phyloP scores from a whole-genome alignment of 345 rosid species.

The Gossypioides kirkii region DNA sequence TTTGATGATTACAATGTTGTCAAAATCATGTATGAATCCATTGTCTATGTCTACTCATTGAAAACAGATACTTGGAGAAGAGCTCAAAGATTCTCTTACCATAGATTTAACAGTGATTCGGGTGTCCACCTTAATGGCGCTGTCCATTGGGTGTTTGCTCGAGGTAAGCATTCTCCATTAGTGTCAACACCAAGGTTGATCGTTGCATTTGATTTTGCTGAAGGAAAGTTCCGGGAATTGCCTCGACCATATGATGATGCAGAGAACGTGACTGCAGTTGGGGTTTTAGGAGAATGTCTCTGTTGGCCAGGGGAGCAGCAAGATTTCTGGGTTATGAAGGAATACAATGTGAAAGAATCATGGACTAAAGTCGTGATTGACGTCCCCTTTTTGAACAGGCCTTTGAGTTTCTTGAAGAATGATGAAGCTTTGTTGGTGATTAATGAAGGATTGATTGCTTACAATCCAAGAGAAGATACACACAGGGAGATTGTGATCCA shows the following conservation, averaged over 20 bases:
- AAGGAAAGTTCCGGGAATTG: not conserved
- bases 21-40: not conserved
- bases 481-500: not conserved
- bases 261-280: not conserved
- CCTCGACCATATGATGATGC: not conserved
- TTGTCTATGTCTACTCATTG: not conserved
- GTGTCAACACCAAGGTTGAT: not conserved
- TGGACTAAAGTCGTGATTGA: not conserved
- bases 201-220: not conserved
- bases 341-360: not conserved
- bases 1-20: not conserved
- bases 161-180: not conserved
- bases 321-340: constrained; percentile 1
- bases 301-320: not conserved
- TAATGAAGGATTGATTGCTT: not conserved
- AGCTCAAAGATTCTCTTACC: not conserved
- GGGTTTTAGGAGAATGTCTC: not conserved
- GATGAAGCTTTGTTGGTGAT: not conserved
- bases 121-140: not conserved
- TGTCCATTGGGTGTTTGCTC: not conserved
- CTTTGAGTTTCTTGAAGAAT: not conserved
- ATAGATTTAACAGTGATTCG: not conserved
- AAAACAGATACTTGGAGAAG: not conserved
- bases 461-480: not conserved
- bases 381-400: not conserved